phyloP scores from a whole-genome alignment of 169 alveolate genomes.

The Plasmodium cynomolgi region DNA sequence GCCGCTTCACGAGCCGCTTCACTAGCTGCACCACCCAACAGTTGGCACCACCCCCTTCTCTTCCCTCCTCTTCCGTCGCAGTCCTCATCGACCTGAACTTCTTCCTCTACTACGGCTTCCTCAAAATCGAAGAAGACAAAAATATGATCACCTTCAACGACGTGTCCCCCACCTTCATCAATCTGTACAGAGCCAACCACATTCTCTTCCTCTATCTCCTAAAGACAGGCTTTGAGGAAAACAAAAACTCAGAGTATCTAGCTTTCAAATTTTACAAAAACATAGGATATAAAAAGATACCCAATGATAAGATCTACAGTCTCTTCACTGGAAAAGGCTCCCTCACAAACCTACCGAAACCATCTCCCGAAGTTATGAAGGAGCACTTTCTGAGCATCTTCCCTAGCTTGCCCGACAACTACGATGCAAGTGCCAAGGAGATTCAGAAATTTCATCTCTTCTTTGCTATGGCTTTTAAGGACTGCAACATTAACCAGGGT shows the following conservation, averaged over 20 bases:
- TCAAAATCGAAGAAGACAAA: slow-evolving; percentile 25
- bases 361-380: neutral
- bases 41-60: neutral
- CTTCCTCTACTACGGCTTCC: slow-evolving; percentile 37
- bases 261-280: slow-evolving; percentile 4
- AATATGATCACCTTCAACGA: slow-evolving; percentile 1
- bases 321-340: neutral
- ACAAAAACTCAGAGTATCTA: neutral
- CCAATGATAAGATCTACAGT: neutral
- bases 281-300: neutral
- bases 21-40: neutral
- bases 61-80: neutral
- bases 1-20: no score
- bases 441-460: neutral
- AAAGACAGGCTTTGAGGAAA: slow-evolving; percentile 25
- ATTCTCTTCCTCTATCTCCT: slow-evolving; percentile 13
- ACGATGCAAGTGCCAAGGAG: neutral
- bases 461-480: slow-evolving; percentile 28
- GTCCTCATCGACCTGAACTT: slow-evolving; percentile 34
- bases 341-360: neutral
- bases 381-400: neutral
- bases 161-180: slow-evolving; percentile 11
- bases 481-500: slow-evolving; percentile 62
- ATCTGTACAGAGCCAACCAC: slow-evolving; percentile 45
- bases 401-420: neutral